Base-by-base conservation (phyloP, 2,329 filamentous ascomycete species). In the Hirsutella minnesotensis region DNA sequence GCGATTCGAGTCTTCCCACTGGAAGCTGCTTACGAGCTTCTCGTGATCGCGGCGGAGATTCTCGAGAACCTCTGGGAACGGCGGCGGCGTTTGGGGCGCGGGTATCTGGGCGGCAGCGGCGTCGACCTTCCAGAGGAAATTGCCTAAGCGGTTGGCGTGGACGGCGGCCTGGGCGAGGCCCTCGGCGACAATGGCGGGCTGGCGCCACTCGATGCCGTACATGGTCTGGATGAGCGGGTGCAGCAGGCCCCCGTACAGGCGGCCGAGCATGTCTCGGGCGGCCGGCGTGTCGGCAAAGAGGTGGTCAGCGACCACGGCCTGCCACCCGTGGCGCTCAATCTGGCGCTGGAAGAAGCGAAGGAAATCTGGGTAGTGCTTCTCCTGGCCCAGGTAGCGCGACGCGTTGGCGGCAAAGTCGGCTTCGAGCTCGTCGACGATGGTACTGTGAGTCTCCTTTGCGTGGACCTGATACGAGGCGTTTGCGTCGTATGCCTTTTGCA, bases 141-240 rank as follows among this genome's bases (percentile, higher is more conserved):
- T 49, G 2, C 62, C 65, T 2, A 83, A 67, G 59, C 73, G 72
- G 36, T 70, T 63, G 7, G 69, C 64, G 55, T 94, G 86, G 2
- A 87, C 75, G 8, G 82, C 77, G 1, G 83, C 70, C 63, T 94
- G 81, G 1, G 88, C 86, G 16, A 95, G 74, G 1, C 69, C 87
- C 62, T 90, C 77, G 5, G 87, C 86, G 22, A 95, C 71, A 46
- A 94, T 79, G 31, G 83, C 83, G 2, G 86, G 86, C 56, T 94
- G 86, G 9, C 73, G 59, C 66, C 87, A 94, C 57, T 94, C 87
- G 30, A 95, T 57, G 4, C 84, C 88, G 56, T 87, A 94, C 39
- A 87, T 84, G 18, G 94, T 72, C 56, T 94, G 86, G 48, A 95
- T 89, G 15, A 92, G 64, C 2, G 87, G 86, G 55, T 94, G 86